A percentile compares a stretch with the other conserved stretches of the same genome.
Conservation (phyloP, 768 basidiomycete species). For the Lactifluus rugatus region DNA sequence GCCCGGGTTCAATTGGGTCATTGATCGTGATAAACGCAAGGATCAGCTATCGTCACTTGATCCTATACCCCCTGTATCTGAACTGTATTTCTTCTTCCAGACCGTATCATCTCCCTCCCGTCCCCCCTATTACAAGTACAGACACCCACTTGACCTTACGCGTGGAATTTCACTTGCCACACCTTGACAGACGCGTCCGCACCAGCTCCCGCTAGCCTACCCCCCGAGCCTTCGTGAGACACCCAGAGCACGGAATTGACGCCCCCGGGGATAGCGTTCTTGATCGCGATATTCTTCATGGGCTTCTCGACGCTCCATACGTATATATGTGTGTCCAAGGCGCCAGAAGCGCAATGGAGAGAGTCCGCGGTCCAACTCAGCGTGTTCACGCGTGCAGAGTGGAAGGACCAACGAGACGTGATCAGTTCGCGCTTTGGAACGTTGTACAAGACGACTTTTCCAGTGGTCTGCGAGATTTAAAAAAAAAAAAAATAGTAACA, state of each 20-base stretch:
- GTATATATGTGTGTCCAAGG: slow-evolving; percentile 89
- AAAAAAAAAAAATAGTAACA: background rate
- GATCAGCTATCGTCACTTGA: no score
- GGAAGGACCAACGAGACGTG: slow-evolving; percentile 78
- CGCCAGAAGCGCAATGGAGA: slow-evolving; percentile 73
- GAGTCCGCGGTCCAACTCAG: slow-evolving; percentile 70
- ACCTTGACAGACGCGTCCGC: slow-evolving; percentile 72
- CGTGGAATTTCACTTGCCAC: slow-evolving; percentile 50
- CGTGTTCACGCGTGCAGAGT: slow-evolving; percentile 71
- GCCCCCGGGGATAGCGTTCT: slow-evolving; percentile 81
- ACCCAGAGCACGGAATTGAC: slow-evolving; percentile 78
- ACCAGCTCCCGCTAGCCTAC: slow-evolving; percentile 54
- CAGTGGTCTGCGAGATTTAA: slow-evolving; percentile 42
- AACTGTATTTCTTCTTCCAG: no score
- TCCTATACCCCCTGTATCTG: no score
- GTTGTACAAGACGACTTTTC: slow-evolving; percentile 74
- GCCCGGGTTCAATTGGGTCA: no score
- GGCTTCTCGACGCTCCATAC: slow-evolving; percentile 71
- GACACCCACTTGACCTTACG: slow-evolving; percentile 5
- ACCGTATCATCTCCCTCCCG: no score
- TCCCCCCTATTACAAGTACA: no score
- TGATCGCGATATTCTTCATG: slow-evolving; percentile 67
- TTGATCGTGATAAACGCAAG: no score
- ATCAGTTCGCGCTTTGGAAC: slow-evolving; percentile 57
- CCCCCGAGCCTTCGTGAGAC: slow-evolving; percentile 31